A percentile compares a stretch with the other conserved stretches of the same genome.
phyloP scores from a whole-genome alignment of 345 rosid species.

The Heritiera littoralis region DNA sequence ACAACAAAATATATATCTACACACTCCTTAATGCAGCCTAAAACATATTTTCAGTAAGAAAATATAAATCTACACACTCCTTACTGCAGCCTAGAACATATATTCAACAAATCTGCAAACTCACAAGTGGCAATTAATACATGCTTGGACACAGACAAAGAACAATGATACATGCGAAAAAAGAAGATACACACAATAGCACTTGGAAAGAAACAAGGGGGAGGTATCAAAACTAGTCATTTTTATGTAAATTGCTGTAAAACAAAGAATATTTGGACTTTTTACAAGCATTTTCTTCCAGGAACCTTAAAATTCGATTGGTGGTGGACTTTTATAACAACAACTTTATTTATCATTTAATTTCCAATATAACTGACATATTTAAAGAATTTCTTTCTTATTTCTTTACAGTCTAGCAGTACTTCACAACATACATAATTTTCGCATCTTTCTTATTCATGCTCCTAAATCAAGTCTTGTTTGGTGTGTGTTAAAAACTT shows the following conservation, averaged over 20 bases:
- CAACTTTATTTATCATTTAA: neutral
- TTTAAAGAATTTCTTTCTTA: neutral
- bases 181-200: neutral
- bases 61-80: neutral
- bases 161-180: neutral
- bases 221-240: neutral
- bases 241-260: neutral
- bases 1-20: neutral
- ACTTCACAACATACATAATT: neutral
- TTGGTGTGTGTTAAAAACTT: slow-evolving; percentile 29
- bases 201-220: neutral
- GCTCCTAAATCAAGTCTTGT: neutral
- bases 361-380: neutral
- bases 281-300: neutral
- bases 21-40: neutral
- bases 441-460: neutral
- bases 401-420: neutral
- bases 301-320: neutral
- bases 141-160: neutral
- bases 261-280: neutral
- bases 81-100: neutral
- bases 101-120: neutral
- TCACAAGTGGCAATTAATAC: neutral
- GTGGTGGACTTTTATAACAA: neutral
- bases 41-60: neutral